phyloP scores from a whole-genome alignment of 768 basidiomycete species.

The Boletus sp. region DNA sequence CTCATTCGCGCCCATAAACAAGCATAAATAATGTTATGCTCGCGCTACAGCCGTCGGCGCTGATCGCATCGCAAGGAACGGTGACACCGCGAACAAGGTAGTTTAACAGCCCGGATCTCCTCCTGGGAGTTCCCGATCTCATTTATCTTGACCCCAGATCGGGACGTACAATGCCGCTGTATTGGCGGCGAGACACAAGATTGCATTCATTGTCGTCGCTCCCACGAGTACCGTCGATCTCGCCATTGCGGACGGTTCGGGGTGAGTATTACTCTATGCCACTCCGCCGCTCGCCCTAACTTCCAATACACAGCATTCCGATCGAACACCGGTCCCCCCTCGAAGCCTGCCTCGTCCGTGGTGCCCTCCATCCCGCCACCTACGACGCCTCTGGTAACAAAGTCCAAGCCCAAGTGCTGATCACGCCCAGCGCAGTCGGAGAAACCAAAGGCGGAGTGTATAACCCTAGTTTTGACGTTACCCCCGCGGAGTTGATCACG shows the following conservation, averaged over 20 bases:
- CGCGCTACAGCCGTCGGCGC: slow-evolving; percentile 68
- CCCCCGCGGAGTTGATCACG: slow-evolving; percentile 90
- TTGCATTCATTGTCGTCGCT: slow-evolving; percentile 92
- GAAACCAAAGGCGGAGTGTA: slow-evolving; percentile 46
- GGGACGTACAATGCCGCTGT: slow-evolving; percentile 98
- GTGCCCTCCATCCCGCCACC: slow-evolving; percentile 62
- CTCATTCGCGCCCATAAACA: neutral
- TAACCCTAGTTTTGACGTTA: slow-evolving; percentile 97
- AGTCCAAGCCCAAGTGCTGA: slow-evolving; percentile 76
- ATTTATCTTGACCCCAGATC: slow-evolving; percentile 41
- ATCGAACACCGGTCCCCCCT: slow-evolving; percentile 89
- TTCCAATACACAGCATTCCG: slow-evolving; percentile 54
- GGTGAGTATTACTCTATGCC: slow-evolving; percentile 34
- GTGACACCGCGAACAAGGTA: slow-evolving; percentile 96
- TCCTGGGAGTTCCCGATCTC: neutral
- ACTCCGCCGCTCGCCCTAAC: neutral
- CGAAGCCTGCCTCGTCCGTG: slow-evolving; percentile 88
- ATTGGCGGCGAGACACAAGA: slow-evolving; percentile 79
- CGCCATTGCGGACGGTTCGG: slow-evolving; percentile 64
- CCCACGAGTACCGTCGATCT: slow-evolving; percentile 93
- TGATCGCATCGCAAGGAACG: slow-evolving; percentile 86
- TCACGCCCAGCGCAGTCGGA: slow-evolving; percentile 64
- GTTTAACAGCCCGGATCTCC: slow-evolving; percentile 6
- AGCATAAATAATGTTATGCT: neutral
- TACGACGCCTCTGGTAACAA: slow-evolving; percentile 41